phyloP scores from a whole-genome alignment of 164 flowering plant genomes.

The Berberis vulgaris region DNA sequence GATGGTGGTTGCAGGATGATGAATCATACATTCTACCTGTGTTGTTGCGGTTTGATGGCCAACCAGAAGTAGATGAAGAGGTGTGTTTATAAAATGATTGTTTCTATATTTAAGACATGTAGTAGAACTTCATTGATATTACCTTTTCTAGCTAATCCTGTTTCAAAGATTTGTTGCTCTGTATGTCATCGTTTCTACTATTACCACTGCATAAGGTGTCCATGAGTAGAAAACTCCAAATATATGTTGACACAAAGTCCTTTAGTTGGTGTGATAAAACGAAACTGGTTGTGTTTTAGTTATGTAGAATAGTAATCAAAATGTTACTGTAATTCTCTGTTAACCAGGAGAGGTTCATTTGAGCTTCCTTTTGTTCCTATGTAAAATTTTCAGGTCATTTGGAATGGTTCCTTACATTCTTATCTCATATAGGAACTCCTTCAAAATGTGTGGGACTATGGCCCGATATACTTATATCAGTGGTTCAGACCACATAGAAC shows the following conservation, averaged over 20 bases:
- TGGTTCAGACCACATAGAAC: too few species aligned
- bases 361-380: too few species aligned
- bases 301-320: not conserved
- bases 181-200: too few species aligned
- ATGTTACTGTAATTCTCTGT: too few species aligned
- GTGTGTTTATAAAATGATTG: conserved; percentile 25
- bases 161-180: not conserved
- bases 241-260: not conserved
- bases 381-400: too few species aligned
- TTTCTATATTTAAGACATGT: not conserved
- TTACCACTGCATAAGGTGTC: too few species aligned
- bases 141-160: not conserved
- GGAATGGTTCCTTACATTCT: too few species aligned
- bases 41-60: conserved; percentile 85
- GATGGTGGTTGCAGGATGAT: conserved; percentile 45
- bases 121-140: not conserved
- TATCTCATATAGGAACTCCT: too few species aligned
- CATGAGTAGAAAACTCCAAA: not conserved
- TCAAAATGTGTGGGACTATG: too few species aligned
- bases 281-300: not conserved
- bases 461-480: too few species aligned
- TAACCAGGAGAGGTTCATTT: too few species aligned
- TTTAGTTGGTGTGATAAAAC: not conserved
- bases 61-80: conserved; percentile 94
- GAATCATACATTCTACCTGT: conserved; percentile 93